phyloP scores from a whole-genome alignment of 805 yeast genomes.

The Candida suzukii region DNA sequence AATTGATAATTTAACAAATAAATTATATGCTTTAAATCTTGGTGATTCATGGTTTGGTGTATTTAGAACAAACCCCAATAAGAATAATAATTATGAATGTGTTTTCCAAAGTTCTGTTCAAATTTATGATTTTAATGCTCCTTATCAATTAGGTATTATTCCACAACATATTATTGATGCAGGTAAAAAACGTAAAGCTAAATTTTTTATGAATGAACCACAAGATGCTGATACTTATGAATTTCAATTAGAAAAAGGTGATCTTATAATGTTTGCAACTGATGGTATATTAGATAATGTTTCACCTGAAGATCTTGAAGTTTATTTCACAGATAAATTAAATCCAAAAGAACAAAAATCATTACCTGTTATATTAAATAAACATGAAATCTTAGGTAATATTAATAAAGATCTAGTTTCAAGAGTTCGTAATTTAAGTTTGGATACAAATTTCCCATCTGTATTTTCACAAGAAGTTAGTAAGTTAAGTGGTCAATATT shows the following conservation, averaged over 20 bases:
- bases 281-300: slow-evolving; percentile 93
- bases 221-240: slow-evolving; percentile 56
- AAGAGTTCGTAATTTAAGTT: slow-evolving; percentile 61
- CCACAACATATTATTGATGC: slow-evolving; percentile 53
- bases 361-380: not conserved
- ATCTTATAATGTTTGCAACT: slow-evolving; percentile 78
- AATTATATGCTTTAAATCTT: slow-evolving; percentile 62
- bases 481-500: slow-evolving; percentile 56
- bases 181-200: slow-evolving; percentile 48
- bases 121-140: slow-evolving; percentile 85
- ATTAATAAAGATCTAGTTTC: slow-evolving; percentile 52
- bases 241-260: slow-evolving; percentile 63
- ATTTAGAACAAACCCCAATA: slow-evolving; percentile 38
- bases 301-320: slow-evolving; percentile 61
- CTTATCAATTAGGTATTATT: slow-evolving; percentile 81
- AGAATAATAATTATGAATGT: slow-evolving; percentile 29
- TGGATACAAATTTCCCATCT: slow-evolving; percentile 68
- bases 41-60: slow-evolving; percentile 96
- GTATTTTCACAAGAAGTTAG: slow-evolving; percentile 80
- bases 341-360: slow-evolving; percentile 9
- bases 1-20: slow-evolving; percentile 41
- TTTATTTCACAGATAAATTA: slow-evolving; percentile 53
- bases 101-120: slow-evolving; percentile 67
- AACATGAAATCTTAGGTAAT: slow-evolving; percentile 29
- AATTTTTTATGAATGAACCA: slow-evolving; percentile 69